phyloP scores from a whole-genome alignment of 148 eudicot species.

The Vaccinium myrtillus region DNA sequence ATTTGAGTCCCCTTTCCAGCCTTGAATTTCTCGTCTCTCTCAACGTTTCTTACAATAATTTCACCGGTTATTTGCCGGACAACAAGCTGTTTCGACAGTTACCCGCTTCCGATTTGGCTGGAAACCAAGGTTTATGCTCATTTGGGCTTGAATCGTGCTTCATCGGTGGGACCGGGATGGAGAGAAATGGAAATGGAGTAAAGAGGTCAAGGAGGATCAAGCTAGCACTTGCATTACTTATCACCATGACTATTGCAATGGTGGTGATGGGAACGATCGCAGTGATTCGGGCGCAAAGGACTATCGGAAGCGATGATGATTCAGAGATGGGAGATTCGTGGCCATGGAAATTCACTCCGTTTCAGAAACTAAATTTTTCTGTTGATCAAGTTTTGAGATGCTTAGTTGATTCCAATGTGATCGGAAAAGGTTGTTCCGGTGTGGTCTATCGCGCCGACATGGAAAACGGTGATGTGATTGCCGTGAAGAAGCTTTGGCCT shows the following conservation, averaged over 20 bases:
- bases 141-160: conserved; percentile 38
- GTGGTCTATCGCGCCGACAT: conserved; percentile 77
- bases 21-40: conserved; percentile 69
- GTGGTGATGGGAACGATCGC: conserved; percentile 70
- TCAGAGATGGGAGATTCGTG: conserved; percentile 69
- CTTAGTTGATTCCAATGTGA: conserved; percentile 67
- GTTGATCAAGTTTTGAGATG: conserved; percentile 67
- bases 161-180: not conserved
- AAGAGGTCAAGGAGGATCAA: conserved; percentile 48
- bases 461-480: conserved; percentile 64
- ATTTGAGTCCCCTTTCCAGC: conserved; percentile 44
- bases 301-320: conserved; percentile 45
- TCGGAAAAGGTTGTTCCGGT: conserved; percentile 91
- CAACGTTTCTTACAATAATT: conserved; percentile 68
- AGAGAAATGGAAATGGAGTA: conserved; percentile 16
- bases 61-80: conserved; percentile 70
- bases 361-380: conserved; percentile 76
- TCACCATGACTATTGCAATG: conserved; percentile 55
- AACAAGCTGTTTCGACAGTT: conserved; percentile 75
- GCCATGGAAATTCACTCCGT: conserved; percentile 87
- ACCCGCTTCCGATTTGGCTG: conserved; percentile 46
- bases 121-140: conserved; percentile 59
- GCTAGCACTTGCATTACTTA: conserved; percentile 56
- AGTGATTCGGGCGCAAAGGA: conserved; percentile 52
- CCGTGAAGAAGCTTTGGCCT: conserved; percentile 92